These are phyloP conservation scores for Platanthera zijinensis DNA, from an alignment of 106 monocot species.

Conservation along the genomic window DNA sequence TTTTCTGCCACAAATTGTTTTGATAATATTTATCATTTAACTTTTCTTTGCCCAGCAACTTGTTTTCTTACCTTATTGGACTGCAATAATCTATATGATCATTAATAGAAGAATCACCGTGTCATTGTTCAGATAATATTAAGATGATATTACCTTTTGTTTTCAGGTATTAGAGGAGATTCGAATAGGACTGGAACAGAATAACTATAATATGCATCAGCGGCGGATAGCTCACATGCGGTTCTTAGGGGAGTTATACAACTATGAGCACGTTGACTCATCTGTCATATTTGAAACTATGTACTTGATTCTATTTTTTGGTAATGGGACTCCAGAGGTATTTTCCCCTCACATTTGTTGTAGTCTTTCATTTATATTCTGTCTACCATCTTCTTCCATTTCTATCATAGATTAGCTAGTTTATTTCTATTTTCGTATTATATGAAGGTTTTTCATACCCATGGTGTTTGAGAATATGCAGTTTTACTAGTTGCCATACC, in stretches of 20 bases:
- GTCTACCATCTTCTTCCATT: neutral
- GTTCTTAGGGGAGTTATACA: slow-evolving; percentile 92
- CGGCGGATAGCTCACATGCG: slow-evolving; percentile 91
- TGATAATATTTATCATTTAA: neutral
- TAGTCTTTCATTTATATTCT: neutral
- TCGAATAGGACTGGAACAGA: slow-evolving; percentile 79
- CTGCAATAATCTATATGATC: neutral
- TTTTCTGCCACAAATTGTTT: neutral
- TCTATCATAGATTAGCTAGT: too few species aligned
- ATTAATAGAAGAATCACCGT: neutral
- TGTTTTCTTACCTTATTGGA: neutral
- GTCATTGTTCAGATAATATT: neutral
- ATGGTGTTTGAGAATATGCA: neutral
- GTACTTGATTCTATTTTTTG: slow-evolving; percentile 70
- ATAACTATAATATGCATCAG: slow-evolving; percentile 93
- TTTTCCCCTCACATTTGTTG: slow-evolving; percentile 8
- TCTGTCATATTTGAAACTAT: slow-evolving; percentile 92
- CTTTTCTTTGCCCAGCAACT: too few species aligned
- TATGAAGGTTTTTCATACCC: neutral
- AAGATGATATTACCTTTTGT: neutral
- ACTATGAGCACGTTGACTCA: slow-evolving; percentile 88
- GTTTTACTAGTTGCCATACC: neutral
- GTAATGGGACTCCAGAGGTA: slow-evolving; percentile 89
- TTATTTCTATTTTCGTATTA: neutral
- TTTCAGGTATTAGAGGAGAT: slow-evolving; percentile 92